These are phyloP conservation scores for Hordeum marinum DNA, from an alignment of 176 grass and related monocot genomes.

Conservation along the genomic window DNA sequence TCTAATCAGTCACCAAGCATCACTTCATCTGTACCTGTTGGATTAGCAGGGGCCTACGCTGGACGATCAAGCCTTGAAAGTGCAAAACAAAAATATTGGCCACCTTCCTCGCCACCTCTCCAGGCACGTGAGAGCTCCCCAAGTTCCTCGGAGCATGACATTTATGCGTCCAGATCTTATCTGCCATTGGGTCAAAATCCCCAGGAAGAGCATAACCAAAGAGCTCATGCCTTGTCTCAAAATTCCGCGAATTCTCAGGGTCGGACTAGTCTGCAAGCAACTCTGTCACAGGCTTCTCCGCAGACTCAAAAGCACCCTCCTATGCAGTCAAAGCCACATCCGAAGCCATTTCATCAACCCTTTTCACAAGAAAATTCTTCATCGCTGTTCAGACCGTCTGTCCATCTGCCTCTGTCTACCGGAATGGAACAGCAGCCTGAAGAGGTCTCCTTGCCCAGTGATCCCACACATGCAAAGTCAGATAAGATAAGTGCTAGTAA, in stretches of 20 bases:
- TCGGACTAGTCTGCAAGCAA: constrained; percentile 1
- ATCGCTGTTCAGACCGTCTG: constrained; percentile 13
- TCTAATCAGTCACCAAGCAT: constrained; percentile 41
- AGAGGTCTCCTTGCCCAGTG: constrained; percentile 31
- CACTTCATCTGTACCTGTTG: constrained; percentile 44
- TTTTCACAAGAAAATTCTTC: constrained; percentile 32
- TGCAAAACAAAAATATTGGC: constrained; percentile 56
- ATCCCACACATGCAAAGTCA: constrained; percentile 22
- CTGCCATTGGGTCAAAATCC: constrained; percentile 34
- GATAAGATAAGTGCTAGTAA: constrained; percentile 38
- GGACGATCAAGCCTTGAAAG: constrained; percentile 43
- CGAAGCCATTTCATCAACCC: constrained; percentile 23
- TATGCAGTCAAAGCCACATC: constrained; percentile 27
- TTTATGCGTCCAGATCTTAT: constrained; percentile 37
- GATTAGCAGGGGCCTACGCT: constrained; percentile 27
- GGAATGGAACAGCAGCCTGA: constrained; percentile 18
- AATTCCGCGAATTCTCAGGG: constrained; percentile 23
- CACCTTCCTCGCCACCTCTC: constrained; percentile 42
- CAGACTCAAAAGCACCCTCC: constrained; percentile 45
- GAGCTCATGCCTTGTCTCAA: constrained; percentile 24
- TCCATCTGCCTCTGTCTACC: constrained; percentile 12
- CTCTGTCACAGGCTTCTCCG: constrained; percentile 4
- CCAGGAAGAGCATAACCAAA: constrained; percentile 37
- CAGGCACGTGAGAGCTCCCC: constrained; percentile 46
- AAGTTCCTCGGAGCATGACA: constrained; percentile 42